Evolutionary conservation across 2,329 filamentous ascomycete species (phyloP), one percentile per base, ranked within the genome.

Genomic region (Talaromyces sp.): DNA sequence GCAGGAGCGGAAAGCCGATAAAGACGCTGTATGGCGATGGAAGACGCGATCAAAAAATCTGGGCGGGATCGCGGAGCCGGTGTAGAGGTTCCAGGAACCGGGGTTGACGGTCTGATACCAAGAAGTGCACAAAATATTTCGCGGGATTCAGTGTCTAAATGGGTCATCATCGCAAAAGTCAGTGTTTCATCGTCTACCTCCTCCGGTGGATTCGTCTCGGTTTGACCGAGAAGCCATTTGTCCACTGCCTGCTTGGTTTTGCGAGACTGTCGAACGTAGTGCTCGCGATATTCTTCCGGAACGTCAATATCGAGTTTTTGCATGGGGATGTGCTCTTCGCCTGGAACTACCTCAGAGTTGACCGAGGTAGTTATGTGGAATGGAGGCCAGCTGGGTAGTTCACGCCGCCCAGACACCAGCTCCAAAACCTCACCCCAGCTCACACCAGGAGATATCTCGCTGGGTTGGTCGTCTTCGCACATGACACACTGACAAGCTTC

Each of bases 381-480:
- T 0, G 93, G 91, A 24, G 93, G 93, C 93, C 93, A 97, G 17
- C 82, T 77, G 0, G 93, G 93, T 56, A 97, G 81, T 67, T 96
- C 91, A 62, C 91, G 86, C 58, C 93, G 86, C 19, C 93, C 93
- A 64, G 91, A 95, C 13, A 96, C 92, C 71, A 93, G 87, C 75
- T 99, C 95, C 26, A 99, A 78, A 13, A 98, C 92, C 71, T 98
- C 93, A 10, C 95, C 93, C 93, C 93, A 99, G 64, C 91, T 95
- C 31, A 97, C 81, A 2, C 92, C 93, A 2, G 71, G 67, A 5
- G 68, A 68, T 59, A 82, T 83, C 64, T 86, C 84, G 38, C 79
- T 78, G 29, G 82, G 69, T 17, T 88, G 84, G 41, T 87, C 82
- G 41, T 84, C 78, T 53, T 88, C 85, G 70, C 93, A 98, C 81